phyloP scores from a whole-genome alignment of 345 rosid species.

The Melaleuca alternifolia region DNA sequence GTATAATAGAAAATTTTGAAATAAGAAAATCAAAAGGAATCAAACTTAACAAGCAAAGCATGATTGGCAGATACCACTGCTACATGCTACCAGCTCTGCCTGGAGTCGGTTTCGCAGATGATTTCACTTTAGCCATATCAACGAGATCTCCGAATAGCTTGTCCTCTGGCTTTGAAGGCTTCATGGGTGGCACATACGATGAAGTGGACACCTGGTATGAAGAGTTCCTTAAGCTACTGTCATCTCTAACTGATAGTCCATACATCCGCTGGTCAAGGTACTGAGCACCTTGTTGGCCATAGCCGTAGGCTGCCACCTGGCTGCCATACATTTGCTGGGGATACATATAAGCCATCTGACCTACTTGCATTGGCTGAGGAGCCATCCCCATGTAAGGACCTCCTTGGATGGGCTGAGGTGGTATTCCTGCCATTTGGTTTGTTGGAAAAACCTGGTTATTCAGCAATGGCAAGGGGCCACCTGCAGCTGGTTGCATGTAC shows the following conservation, averaged over 20 bases:
- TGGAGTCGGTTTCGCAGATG: constrained; percentile 41
- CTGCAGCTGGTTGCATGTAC: constrained; percentile 50
- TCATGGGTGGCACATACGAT: constrained; percentile 48
- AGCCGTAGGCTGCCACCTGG: constrained; percentile 67
- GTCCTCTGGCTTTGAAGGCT: constrained; percentile 60
- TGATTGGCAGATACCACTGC: constrained; percentile 3
- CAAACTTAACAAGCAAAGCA: constrained; percentile 1
- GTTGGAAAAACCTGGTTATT: not conserved
- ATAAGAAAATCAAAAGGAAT: not conserved
- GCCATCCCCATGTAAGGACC: constrained; percentile 52
- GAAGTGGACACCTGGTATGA: constrained; percentile 42
- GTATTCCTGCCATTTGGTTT: constrained; percentile 30
- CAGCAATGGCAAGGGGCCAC: constrained; percentile 14
- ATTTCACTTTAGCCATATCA: constrained; percentile 76
- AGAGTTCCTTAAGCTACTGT: constrained; percentile 24
- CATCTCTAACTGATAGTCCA: constrained; percentile 54
- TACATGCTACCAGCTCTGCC: constrained; percentile 84
- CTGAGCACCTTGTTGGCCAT: constrained; percentile 50
- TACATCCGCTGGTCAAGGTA: constrained; percentile 78
- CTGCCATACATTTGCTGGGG: constrained; percentile 62
- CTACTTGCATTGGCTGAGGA: constrained; percentile 38
- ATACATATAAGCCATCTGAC: constrained; percentile 32
- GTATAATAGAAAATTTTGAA: constrained; percentile 1
- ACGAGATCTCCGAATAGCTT: constrained; percentile 97
- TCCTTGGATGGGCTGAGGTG: constrained; percentile 42